Percentiles rank a stretch among this genome's conserved stretches.
Evolutionary conservation across 768 basidiomycete species (phyloP).

Genomic region (Mrakia hoshinonis): DNA sequence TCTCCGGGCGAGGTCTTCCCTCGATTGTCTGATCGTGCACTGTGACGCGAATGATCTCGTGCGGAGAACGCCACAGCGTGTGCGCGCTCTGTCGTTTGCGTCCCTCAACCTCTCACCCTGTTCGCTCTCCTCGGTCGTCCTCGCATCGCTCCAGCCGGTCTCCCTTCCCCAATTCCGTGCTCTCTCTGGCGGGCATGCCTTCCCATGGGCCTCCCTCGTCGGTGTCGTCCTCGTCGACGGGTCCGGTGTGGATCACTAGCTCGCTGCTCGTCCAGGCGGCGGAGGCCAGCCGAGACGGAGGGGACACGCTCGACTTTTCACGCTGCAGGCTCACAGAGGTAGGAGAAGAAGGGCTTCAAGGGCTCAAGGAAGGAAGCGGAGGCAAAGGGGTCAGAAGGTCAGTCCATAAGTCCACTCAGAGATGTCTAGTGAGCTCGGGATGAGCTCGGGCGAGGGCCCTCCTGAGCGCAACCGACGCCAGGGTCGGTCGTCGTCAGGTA

Average conservation of each 20-base stretch:
- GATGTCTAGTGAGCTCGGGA: background rate
- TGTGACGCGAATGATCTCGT: no score
- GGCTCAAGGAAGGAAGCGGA: background rate
- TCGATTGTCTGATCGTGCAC: no score
- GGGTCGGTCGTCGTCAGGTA: background rate
- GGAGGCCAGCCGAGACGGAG: slow-evolving; percentile 57
- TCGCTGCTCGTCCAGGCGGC: slow-evolving; percentile 8
- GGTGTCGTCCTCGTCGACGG: background rate
- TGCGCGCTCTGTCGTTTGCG: no score
- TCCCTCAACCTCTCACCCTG: no score
- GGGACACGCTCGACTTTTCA: slow-evolving; percentile 60
- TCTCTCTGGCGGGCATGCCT: slow-evolving; percentile 68
- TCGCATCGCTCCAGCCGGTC: background rate
- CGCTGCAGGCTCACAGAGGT: slow-evolving; percentile 1
- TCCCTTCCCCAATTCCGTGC: background rate
- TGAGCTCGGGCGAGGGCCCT: background rate
- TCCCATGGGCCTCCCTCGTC: background rate
- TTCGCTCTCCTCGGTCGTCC: background rate
- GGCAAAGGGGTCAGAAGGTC: slow-evolving; percentile 19
- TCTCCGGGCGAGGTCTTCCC: no score
- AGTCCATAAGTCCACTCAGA: background rate
- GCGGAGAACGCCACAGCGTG: no score
- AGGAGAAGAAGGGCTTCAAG: background rate
- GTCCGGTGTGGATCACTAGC: slow-evolving; percentile 44
- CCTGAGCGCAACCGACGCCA: background rate